Percentiles rank a stretch among this genome's conserved stretches.
phyloP scores from a whole-genome alignment of 2,329 filamentous ascomycete species.

The Penicillium sp. region DNA sequence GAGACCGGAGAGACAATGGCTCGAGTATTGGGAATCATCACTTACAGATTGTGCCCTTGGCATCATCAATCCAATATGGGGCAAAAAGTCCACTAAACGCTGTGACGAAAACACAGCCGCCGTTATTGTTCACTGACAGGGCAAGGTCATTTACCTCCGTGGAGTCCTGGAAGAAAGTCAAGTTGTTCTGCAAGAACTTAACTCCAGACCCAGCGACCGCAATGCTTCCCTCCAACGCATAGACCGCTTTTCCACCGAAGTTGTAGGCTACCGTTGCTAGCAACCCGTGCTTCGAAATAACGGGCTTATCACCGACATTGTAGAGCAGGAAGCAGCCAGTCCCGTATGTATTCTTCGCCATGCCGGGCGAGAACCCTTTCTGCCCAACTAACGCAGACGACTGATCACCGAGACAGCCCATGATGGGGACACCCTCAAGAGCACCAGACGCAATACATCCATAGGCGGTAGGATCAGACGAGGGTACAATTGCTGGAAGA shows the following conservation, averaged over 20 bases:
- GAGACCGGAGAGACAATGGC: neutral
- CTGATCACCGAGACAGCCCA: slow-evolving; percentile 83
- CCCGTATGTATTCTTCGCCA: slow-evolving; percentile 89
- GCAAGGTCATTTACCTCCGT: slow-evolving; percentile 69
- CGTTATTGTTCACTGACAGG: slow-evolving; percentile 71
- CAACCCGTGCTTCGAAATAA: slow-evolving; percentile 81
- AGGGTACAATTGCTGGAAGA: slow-evolving; percentile 79
- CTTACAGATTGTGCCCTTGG: slow-evolving; percentile 80
- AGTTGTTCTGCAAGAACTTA: slow-evolving; percentile 72
- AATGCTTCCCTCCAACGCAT: slow-evolving; percentile 82
- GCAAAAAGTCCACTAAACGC: slow-evolving; percentile 91
- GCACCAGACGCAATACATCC: slow-evolving; percentile 67
- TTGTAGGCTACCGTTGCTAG: slow-evolving; percentile 88
- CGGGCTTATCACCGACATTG: slow-evolving; percentile 82
- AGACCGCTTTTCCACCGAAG: slow-evolving; percentile 74
- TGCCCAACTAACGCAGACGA: slow-evolving; percentile 85
- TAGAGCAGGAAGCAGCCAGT: slow-evolving; percentile 89
- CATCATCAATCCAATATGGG: slow-evolving; percentile 94
- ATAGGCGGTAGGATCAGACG: slow-evolving; percentile 73
- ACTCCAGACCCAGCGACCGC: slow-evolving; percentile 81
- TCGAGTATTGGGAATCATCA: slow-evolving; percentile 15
- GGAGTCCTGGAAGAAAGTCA: slow-evolving; percentile 65
- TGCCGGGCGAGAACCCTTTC: slow-evolving; percentile 78
- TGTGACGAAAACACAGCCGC: slow-evolving; percentile 84
- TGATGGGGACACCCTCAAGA: slow-evolving; percentile 71